Evolutionary conservation across 352 stramenopile species (phyloP).

Genomic region (Phytophthora pisi): DNA sequence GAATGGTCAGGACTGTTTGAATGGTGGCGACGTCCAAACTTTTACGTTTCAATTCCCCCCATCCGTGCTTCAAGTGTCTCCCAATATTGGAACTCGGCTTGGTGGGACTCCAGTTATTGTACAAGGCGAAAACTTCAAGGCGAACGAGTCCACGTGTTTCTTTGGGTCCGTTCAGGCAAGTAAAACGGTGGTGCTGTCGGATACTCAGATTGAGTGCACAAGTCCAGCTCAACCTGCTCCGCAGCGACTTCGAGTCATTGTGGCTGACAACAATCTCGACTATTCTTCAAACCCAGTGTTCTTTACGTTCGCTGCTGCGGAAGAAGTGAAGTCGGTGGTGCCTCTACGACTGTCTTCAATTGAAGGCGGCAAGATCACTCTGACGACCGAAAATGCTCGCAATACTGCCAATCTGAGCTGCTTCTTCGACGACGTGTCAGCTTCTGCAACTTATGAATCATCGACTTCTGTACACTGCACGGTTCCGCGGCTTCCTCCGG

Average conservation of each 20-base stretch:
- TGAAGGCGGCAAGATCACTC: constrained; percentile 34
- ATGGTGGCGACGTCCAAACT: constrained; percentile 28
- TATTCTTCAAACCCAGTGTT: constrained; percentile 45
- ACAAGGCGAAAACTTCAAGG: constrained; percentile 46
- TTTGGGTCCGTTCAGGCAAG: constrained; percentile 34
- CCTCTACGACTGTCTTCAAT: constrained; percentile 44
- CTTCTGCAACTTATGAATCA: constrained; percentile 42
- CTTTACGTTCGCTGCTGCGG: constrained; percentile 47
- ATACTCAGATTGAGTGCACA: constrained; percentile 50
- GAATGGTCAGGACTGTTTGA: constrained; percentile 67
- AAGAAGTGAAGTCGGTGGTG: constrained; percentile 47
- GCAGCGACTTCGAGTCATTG: constrained; percentile 36
- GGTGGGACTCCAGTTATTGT: constrained; percentile 63
- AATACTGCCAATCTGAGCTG: constrained; percentile 55
- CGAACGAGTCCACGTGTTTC: constrained; percentile 45
- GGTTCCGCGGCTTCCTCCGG: constrained; percentile 36
- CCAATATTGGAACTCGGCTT: constrained; percentile 42
- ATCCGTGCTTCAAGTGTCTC: constrained; percentile 36
- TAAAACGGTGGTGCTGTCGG: constrained; percentile 31
- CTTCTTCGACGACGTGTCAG: constrained; percentile 49
- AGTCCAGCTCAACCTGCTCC: constrained; percentile 37
- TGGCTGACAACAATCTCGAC: constrained; percentile 76
- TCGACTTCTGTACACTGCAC: constrained; percentile 42
- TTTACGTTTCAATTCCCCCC: constrained; percentile 55
- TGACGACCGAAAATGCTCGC: constrained; percentile 47